Conservation (phyloP, 2,329 filamentous ascomycete species). For the Alternaria sp. region DNA sequence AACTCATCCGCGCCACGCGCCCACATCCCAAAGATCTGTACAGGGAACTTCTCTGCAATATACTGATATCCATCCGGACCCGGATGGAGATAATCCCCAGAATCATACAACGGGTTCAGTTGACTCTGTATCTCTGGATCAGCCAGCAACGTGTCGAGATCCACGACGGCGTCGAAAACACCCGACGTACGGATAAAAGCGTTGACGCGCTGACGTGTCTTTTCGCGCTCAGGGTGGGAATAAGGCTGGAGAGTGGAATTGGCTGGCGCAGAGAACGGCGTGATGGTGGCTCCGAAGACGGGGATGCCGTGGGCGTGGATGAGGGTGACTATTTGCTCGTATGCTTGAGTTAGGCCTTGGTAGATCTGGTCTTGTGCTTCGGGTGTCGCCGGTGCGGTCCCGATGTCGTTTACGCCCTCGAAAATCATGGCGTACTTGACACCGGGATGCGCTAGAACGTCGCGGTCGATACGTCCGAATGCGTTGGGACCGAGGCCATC, state of each 20-base stretch:
- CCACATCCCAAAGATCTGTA: conserved; percentile 60
- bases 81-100: conserved; percentile 72
- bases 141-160: conserved; percentile 67
- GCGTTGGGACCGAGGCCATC: conserved; percentile 70
- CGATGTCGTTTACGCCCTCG: conserved; percentile 72
- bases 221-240: conserved; percentile 61
- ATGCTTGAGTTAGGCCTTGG: conserved; percentile 64
- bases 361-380: conserved; percentile 59
- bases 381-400: conserved; percentile 57
- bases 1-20: conserved; percentile 28
- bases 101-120: conserved; percentile 63
- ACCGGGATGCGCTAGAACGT: conserved; percentile 66
- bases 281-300: conserved; percentile 71
- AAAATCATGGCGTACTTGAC: conserved; percentile 71
- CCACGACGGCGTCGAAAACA: conserved; percentile 67
- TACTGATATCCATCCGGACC: conserved; percentile 67
- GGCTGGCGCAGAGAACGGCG: conserved; percentile 63
- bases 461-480: conserved; percentile 68
- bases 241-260: conserved; percentile 38
- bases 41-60: conserved; percentile 66
- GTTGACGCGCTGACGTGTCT: conserved; percentile 66
- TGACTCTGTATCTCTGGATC: conserved; percentile 60
- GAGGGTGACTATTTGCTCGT: conserved; percentile 64
- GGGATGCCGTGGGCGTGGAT: conserved; percentile 64
- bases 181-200: conserved; percentile 66